Percentiles rank a stretch among this genome's conserved stretches.
These are phyloP conservation scores for Kwoniella newhampshirensis DNA, from an alignment of 768 basidiomycete genomes.

Conservation along the genomic window DNA sequence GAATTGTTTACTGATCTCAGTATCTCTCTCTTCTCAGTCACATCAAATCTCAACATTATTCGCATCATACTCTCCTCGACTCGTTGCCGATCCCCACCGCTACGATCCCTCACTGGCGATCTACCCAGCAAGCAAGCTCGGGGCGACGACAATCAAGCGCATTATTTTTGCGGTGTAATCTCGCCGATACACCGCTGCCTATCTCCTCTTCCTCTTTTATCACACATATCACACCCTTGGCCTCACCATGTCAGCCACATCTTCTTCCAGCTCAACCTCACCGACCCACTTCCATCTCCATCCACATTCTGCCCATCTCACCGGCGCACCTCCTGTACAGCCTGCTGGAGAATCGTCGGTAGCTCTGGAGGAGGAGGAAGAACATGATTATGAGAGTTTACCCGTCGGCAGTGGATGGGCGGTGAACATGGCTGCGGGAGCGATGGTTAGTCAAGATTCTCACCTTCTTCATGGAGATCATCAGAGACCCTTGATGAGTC, in stretches of 20 bases:
- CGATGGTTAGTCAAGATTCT: conserved; percentile 65
- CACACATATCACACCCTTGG: too few relatives aligned
- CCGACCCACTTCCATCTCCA: conserved; percentile 27
- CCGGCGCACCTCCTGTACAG: conserved; percentile 6
- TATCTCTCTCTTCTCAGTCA: too few relatives aligned
- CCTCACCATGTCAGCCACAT: conserved; percentile 19
- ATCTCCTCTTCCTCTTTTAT: not conserved
- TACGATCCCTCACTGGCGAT: too few relatives aligned
- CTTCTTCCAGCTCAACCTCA: conserved; percentile 13
- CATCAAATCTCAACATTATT: too few relatives aligned
- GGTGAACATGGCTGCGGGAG: conserved; percentile 96
- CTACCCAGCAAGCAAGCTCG: too few relatives aligned
- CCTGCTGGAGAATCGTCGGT: conserved; percentile 26
- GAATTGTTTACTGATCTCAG: too few relatives aligned
- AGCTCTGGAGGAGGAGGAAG: conserved; percentile 55
- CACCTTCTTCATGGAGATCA: conserved; percentile 11
- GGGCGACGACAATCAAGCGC: too few relatives aligned
- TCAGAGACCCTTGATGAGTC: too few relatives aligned
- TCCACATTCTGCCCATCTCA: conserved; percentile 33
- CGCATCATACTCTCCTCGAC: too few relatives aligned
- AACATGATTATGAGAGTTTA: conserved; percentile 66
- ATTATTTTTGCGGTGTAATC: too few relatives aligned
- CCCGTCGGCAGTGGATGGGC: conserved; percentile 77
- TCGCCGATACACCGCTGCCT: too few relatives aligned
- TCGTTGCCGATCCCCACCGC: too few relatives aligned